These are phyloP conservation scores for Venustampulla echinocandica DNA, from an alignment of 495 filamentous ascomycete species.

Conservation along the genomic window DNA sequence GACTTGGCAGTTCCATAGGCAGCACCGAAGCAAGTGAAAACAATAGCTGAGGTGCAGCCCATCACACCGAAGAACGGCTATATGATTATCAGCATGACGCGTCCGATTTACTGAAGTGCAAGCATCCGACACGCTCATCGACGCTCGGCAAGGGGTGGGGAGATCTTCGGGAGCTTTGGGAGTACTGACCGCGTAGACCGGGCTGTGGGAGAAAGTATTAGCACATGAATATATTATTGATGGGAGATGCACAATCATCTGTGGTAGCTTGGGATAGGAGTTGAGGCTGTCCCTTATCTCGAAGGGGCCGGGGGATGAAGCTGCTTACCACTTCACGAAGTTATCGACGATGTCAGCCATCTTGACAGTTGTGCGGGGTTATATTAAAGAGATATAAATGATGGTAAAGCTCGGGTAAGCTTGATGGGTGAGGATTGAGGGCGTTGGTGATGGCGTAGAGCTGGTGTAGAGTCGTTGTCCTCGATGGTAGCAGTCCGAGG, in stretches of 20 bases:
- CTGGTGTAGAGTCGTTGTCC: constrained; percentile 22
- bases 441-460: constrained; percentile 38
- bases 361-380: constrained; percentile 16
- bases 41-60: constrained; percentile 96
- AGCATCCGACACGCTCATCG: constrained; percentile 1
- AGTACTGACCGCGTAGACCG: constrained; percentile 95
- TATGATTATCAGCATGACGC: constrained; percentile 28
- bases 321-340: constrained; percentile 19
- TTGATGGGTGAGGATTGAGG: constrained; percentile 27
- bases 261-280: neutral
- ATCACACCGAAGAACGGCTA: constrained; percentile 99
- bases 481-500: constrained; percentile 25
- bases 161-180: constrained; percentile 17
- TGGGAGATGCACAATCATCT: constrained; percentile 10
- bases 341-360: constrained; percentile 12
- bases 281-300: constrained; percentile 19
- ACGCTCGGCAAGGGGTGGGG: constrained; percentile 5
- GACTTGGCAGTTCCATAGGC: constrained; percentile 99
- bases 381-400: constrained; percentile 11
- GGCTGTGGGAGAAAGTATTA: constrained; percentile 51
- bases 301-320: constrained; percentile 10
- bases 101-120: constrained; percentile 15
- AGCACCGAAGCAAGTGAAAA: constrained; percentile 98
- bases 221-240: constrained; percentile 20
- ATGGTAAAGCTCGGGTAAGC: constrained; percentile 20